A percentile compares a stretch with the other conserved stretches of the same genome.
Conservation (phyloP, 2,329 filamentous ascomycete genomes). For the Acephala macrosclerotiorum region DNA sequence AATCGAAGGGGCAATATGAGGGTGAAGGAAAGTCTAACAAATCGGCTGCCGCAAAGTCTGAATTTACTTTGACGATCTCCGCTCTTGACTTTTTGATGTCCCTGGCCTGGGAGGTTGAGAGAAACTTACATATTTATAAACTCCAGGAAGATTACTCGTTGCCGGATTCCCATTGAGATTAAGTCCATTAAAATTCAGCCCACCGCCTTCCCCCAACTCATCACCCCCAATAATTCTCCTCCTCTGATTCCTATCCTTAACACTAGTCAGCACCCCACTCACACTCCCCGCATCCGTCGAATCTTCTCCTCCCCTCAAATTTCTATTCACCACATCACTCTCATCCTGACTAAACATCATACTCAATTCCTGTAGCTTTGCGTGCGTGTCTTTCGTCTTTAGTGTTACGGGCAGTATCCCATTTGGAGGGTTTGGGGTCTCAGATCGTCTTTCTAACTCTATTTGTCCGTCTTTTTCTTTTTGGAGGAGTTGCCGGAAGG, state of each 20-base stretch:
- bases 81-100: background rate
- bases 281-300: slow-evolving; percentile 29
- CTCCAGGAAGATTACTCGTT: slow-evolving; percentile 45
- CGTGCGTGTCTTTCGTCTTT: slow-evolving; percentile 48
- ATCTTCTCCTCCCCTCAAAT: slow-evolving; percentile 60
- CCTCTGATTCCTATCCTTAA: slow-evolving; percentile 26
- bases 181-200: slow-evolving; percentile 24
- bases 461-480: slow-evolving; percentile 31
- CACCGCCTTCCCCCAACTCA: slow-evolving; percentile 17
- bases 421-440: slow-evolving; percentile 8
- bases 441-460: slow-evolving; percentile 9
- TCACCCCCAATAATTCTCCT: slow-evolving; percentile 31
- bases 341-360: slow-evolving; percentile 74
- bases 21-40: too few relatives aligned
- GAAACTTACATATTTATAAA: slow-evolving; percentile 51
- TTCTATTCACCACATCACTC: slow-evolving; percentile 65
- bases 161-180: slow-evolving; percentile 21
- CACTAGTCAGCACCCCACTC: slow-evolving; percentile 21
- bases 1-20: background rate
- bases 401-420: background rate
- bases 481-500: slow-evolving; percentile 55
- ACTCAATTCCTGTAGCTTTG: slow-evolving; percentile 68
- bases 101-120: background rate
- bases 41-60: too few relatives aligned
- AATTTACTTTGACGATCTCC: too few relatives aligned